Conservation (phyloP, 1,284 basidiomycete genomes). For the Cryptococcus jaspeensis region DNA sequence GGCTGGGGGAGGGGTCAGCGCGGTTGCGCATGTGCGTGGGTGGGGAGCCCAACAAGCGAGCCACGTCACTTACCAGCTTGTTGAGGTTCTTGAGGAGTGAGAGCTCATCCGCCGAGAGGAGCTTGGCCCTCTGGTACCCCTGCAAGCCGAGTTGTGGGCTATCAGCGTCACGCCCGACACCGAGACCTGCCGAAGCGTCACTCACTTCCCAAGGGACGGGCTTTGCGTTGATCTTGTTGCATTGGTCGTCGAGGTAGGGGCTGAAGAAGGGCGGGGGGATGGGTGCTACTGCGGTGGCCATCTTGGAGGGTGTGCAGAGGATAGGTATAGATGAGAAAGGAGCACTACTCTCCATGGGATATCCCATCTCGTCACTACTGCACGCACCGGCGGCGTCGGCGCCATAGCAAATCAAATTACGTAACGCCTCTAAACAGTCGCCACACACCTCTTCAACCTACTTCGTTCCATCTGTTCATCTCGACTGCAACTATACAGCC, state of each 20-base stretch:
- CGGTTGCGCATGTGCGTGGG: no score
- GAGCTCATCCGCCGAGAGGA: conserved; percentile 85
- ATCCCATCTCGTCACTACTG: neutral
- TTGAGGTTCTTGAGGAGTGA: conserved; percentile 87
- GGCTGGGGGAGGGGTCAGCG: conserved; percentile 52
- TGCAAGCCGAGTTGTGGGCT: conserved; percentile 37
- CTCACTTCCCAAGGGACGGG: conserved; percentile 94
- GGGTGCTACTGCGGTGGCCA: conserved; percentile 47
- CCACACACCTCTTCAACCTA: neutral
- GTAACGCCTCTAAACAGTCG: neutral
- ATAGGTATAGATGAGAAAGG: neutral
- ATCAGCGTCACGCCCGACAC: neutral
- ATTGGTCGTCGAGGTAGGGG: conserved; percentile 80
- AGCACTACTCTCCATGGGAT: neutral
- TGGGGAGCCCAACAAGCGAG: no score
- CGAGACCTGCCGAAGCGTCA: neutral
- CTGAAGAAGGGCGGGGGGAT: conserved; percentile 78
- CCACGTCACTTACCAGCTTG: conserved; percentile 54
- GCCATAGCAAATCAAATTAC: no score
- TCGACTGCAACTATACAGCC: neutral
- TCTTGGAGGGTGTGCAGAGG: conserved; percentile 8
- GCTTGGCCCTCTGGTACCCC: conserved; percentile 93
- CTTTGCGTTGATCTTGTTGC: conserved; percentile 81
- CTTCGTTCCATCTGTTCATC: neutral
- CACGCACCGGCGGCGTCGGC: neutral